Percentiles rank a stretch among this genome's conserved stretches.
Conservation (phyloP, 2,329 filamentous ascomycete species). For the Balansia obtecta region DNA sequence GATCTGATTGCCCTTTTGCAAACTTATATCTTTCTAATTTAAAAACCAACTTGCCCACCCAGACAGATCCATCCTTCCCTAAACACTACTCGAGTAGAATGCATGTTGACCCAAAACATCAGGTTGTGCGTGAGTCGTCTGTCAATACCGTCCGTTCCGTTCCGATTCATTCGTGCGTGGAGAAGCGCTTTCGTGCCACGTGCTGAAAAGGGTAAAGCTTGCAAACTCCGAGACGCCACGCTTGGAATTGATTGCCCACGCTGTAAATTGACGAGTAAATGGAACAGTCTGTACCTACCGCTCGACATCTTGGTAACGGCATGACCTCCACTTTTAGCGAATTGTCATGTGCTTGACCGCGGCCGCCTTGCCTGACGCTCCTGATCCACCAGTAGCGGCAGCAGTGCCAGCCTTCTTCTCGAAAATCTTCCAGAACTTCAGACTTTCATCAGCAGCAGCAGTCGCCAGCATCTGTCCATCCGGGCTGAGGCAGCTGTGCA, state of each 20-base stretch:
- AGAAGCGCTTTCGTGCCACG: conserved; percentile 39
- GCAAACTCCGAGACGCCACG: conserved; percentile 38
- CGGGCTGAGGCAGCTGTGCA: conserved; percentile 93
- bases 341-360: conserved; percentile 95
- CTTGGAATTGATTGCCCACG: conserved; percentile 20
- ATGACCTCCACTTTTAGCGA: conserved; percentile 40
- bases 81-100: neutral
- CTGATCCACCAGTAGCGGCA: conserved; percentile 51
- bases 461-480: conserved; percentile 98
- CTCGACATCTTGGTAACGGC: conserved; percentile 16
- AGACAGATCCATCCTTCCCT: neutral
- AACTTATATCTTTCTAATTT: neutral
- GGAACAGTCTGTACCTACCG: conserved; percentile 35
- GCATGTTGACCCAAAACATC: conserved; percentile 6
- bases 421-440: conserved; percentile 99
- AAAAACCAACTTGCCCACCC: neutral
- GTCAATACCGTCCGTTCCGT: conserved; percentile 17
- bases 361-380: conserved; percentile 64
- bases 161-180: conserved; percentile 23
- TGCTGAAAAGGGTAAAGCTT: conserved; percentile 24
- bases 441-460: conserved; percentile 85
- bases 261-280: conserved; percentile 28
- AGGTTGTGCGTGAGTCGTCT: conserved; percentile 14
- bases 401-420: conserved; percentile 85
- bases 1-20: neutral